phyloP scores from a whole-genome alignment of 2,329 filamentous ascomycete species.

The Ophiocordyceps unilateralis region DNA sequence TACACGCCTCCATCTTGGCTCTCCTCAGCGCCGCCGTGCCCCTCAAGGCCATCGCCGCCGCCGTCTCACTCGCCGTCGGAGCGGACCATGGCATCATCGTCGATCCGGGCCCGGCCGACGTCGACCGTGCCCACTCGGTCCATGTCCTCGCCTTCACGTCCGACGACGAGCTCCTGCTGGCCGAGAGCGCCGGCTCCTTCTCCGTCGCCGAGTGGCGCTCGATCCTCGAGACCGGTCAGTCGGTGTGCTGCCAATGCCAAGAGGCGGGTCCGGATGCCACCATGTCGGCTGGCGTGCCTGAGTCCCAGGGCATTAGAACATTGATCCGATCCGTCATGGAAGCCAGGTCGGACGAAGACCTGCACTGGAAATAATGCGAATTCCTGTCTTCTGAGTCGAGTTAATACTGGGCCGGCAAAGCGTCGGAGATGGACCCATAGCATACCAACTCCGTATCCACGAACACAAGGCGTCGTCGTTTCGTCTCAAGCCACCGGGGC shows the following conservation, averaged over 20 bases:
- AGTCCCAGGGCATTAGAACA: slow-evolving; percentile 33
- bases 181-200: slow-evolving; percentile 70
- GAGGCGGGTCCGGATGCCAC: slow-evolving; percentile 22
- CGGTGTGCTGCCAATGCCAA: slow-evolving; percentile 42
- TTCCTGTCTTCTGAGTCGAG: no score
- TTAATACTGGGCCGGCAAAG: no score
- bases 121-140: slow-evolving; percentile 47
- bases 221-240: slow-evolving; percentile 46
- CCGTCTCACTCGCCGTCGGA: slow-evolving; percentile 44
- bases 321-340: slow-evolving; percentile 47
- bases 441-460: no score
- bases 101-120: slow-evolving; percentile 46
- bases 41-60: slow-evolving; percentile 53
- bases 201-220: slow-evolving; percentile 58
- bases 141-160: slow-evolving; percentile 79
- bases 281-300: slow-evolving; percentile 24
- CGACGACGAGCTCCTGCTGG: slow-evolving; percentile 53
- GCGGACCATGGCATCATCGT: slow-evolving; percentile 27
- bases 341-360: slow-evolving; percentile 31
- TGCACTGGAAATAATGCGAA: slow-evolving; percentile 36
- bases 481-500: no score
- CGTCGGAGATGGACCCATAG: no score
- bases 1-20: slow-evolving; percentile 64
- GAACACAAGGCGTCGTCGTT: no score
- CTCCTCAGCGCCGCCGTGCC: slow-evolving; percentile 73